These are phyloP conservation scores for Orbilia blumenaviensis DNA, from an alignment of 2,329 filamentous ascomycete species.

Conservation along the genomic window DNA sequence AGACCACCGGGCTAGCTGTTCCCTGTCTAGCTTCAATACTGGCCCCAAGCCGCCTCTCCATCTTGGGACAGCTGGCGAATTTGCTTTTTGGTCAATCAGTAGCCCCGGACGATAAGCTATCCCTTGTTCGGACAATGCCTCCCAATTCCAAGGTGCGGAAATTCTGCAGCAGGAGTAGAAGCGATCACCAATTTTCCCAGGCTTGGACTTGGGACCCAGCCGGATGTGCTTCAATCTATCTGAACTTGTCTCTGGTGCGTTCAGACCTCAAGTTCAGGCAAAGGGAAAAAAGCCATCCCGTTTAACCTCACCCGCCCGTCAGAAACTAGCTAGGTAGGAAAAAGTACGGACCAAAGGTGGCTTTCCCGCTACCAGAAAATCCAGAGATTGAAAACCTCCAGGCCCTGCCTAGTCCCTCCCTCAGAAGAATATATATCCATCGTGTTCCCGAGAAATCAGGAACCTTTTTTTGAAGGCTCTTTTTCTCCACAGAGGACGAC, in stretches of 20 bases:
- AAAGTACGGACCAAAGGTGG: constrained; percentile 43
- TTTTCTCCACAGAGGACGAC: constrained; percentile 50
- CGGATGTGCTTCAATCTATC: constrained; percentile 45
- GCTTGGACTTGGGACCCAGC: constrained; percentile 37
- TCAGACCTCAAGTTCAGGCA: constrained; percentile 52
- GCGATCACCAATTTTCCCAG: constrained; percentile 43
- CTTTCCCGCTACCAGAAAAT: constrained; percentile 49
- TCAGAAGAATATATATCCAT: constrained; percentile 52
- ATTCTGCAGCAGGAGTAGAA: constrained; percentile 49
- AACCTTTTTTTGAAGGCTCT: constrained; percentile 35
- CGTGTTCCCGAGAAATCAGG: constrained; percentile 32
- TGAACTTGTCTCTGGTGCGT: constrained; percentile 34
- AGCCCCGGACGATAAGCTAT: constrained; percentile 36
- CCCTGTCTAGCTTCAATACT: constrained; percentile 24
- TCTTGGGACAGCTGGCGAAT: neutral
- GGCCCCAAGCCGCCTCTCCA: constrained; percentile 8
- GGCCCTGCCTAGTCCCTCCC: constrained; percentile 10
- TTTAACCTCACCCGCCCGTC: constrained; percentile 53
- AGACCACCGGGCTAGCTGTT: constrained; percentile 17
- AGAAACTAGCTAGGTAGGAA: constrained; percentile 40
- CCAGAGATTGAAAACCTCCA: constrained; percentile 30
- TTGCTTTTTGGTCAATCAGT: constrained; percentile 38
- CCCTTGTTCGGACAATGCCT: constrained; percentile 36
- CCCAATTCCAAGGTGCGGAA: constrained; percentile 50
- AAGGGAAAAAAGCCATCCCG: constrained; percentile 52